Evolutionary conservation across 371 early-diverging fungal genomes (phyloP).

Genomic region (Mortierella sp.): DNA sequence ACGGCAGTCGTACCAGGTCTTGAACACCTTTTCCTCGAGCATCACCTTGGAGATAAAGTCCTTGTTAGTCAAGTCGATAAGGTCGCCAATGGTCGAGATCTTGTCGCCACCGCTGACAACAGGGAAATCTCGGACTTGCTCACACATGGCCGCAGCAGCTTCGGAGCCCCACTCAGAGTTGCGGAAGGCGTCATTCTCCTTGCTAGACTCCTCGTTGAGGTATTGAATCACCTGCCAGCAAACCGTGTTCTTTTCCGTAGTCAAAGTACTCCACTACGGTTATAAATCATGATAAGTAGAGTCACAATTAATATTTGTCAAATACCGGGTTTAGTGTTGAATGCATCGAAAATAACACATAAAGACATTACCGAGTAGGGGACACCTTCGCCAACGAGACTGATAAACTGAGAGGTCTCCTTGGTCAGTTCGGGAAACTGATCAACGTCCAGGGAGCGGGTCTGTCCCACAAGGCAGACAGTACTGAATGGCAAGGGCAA

Average conservation of each 20-base stretch:
- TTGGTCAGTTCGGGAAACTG: background rate
- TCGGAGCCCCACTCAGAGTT: constrained; percentile 26
- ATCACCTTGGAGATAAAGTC: constrained; percentile 32
- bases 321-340: no score
- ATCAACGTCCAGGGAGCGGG: background rate
- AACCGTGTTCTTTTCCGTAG: constrained; percentile 3
- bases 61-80: constrained; percentile 21
- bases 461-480: constrained; percentile 26
- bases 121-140: constrained; percentile 14
- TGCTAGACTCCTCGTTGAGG: background rate
- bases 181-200: constrained; percentile 6
- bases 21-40: constrained; percentile 21
- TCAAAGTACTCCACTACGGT: constrained; percentile 12
- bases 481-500: background rate
- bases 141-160: constrained; percentile 18
- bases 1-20: constrained; percentile 17
- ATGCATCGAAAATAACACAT: no score
- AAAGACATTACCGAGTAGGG: constrained; percentile 8
- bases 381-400: background rate
- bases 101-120: background rate
- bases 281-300: background rate
- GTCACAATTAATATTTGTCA: background rate
- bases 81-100: background rate
- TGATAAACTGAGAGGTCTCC: background rate
- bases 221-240: constrained; percentile 18